phyloP scores from a whole-genome alignment of 2,329 filamentous ascomycete species.

The Xylariales sp. region DNA sequence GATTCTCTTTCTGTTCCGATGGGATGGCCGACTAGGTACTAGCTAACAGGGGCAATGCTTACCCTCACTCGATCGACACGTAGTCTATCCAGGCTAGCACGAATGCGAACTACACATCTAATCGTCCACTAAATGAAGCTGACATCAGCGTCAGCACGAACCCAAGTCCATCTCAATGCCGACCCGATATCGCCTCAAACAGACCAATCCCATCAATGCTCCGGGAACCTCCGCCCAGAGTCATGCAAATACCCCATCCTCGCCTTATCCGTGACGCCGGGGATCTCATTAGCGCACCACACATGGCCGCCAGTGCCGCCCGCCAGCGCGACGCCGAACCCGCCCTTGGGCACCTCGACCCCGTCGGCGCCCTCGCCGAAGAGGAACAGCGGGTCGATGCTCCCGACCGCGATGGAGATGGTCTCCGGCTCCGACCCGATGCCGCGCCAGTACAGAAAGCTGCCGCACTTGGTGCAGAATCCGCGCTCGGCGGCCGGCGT shows the following conservation, averaged over 20 bases:
- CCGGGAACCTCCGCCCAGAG: constrained; percentile 14
- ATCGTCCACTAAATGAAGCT: neutral
- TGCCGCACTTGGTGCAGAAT: constrained; percentile 63
- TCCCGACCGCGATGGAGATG: constrained; percentile 56
- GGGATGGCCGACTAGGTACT: too few species aligned
- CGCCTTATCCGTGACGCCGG: constrained; percentile 60
- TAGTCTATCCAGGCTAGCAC: too few species aligned
- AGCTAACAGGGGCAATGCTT: too few species aligned
- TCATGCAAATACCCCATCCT: constrained; percentile 39
- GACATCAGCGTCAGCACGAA: too few species aligned
- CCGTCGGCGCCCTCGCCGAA: constrained; percentile 46
- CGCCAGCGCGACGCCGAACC: constrained; percentile 56
- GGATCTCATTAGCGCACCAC: constrained; percentile 59
- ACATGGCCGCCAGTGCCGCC: constrained; percentile 53
- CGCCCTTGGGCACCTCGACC: constrained; percentile 30
- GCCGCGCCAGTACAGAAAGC: constrained; percentile 60
- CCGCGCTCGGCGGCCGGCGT: constrained; percentile 55
- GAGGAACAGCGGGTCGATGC: constrained; percentile 59
- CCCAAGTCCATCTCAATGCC: too few species aligned
- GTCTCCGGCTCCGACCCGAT: constrained; percentile 42
- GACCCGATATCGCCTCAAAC: neutral
- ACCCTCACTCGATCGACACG: too few species aligned
- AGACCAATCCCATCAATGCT: neutral
- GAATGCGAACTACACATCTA: too few species aligned
- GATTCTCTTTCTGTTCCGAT: too few species aligned